phyloP scores from a whole-genome alignment of 176 grass and related monocot genomes.

The Phragmites australis region DNA sequence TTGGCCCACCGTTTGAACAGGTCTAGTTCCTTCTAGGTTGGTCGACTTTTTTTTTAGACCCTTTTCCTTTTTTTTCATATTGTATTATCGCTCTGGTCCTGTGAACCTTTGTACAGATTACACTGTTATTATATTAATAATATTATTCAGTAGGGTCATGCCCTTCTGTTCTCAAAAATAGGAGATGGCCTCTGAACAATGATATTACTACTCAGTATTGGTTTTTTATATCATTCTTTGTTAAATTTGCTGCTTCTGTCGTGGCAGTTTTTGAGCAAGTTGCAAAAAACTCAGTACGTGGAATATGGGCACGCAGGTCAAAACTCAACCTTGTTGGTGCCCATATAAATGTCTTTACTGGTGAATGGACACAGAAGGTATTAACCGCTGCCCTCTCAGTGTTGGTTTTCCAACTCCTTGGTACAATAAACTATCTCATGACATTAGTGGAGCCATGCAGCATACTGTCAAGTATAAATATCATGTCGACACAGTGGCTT shows the following conservation, averaged over 20 bases:
- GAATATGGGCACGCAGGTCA: constrained; percentile 88
- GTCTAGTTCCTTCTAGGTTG: no score
- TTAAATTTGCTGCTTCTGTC: constrained; percentile 13
- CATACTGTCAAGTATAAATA: constrained; percentile 26
- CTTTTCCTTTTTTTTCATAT: neutral
- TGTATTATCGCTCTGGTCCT: no score
- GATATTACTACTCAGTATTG: constrained; percentile 27
- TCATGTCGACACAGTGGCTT: neutral
- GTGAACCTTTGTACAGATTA: no score
- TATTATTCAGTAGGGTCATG: no score
- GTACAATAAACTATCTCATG: constrained; percentile 13
- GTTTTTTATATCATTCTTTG: constrained; percentile 16
- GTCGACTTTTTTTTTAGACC: neutral
- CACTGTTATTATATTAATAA: no score
- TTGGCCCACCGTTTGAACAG: no score
- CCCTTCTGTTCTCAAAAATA: no score
- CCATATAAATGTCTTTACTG: constrained; percentile 96
- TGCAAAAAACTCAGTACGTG: constrained; percentile 88
- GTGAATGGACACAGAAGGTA: constrained; percentile 99
- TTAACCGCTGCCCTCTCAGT: constrained; percentile 5
- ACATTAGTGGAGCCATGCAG: constrained; percentile 1
- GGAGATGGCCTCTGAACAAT: neutral
- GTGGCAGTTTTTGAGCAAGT: constrained; percentile 92
- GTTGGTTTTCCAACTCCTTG: constrained; percentile 8
- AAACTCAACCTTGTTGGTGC: constrained; percentile 95